Evolutionary conservation across 164 flowering plant species (phyloP).

Genomic region (Akebia trifoliata): DNA sequence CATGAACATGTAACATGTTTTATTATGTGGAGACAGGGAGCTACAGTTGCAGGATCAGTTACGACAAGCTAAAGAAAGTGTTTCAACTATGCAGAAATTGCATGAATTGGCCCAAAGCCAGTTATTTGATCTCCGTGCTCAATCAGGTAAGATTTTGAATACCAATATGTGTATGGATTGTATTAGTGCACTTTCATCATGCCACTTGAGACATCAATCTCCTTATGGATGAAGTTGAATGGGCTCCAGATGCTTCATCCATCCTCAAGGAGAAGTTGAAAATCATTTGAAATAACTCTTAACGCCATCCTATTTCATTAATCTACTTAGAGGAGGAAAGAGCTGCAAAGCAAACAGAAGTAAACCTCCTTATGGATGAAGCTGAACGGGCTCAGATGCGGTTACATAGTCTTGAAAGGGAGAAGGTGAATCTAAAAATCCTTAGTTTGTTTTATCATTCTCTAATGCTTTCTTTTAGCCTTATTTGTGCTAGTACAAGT

Average conservation of each 20-base stretch:
- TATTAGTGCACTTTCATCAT: background rate
- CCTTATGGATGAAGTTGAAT: background rate
- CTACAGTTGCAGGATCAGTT: constrained; percentile 81
- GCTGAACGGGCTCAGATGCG: constrained; percentile 94
- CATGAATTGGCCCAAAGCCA: constrained; percentile 98
- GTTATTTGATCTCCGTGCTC: constrained; percentile 89
- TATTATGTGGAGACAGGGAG: constrained; percentile 51
- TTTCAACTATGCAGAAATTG: constrained; percentile 81
- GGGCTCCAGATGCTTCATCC: background rate
- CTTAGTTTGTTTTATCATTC: constrained; percentile 1
- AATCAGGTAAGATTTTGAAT: constrained; percentile 57
- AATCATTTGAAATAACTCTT: background rate
- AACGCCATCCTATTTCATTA: background rate
- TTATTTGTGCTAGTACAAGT: background rate
- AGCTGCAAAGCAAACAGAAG: constrained; percentile 93
- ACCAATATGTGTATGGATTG: background rate
- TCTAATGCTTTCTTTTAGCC: background rate
- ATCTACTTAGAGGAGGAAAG: constrained; percentile 72
- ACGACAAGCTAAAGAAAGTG: constrained; percentile 90
- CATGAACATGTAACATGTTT: background rate
- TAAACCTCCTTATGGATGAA: constrained; percentile 93
- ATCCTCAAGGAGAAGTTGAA: background rate
- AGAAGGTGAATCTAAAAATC: constrained; percentile 58
- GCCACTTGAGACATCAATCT: background rate
- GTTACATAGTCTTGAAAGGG: constrained; percentile 87